A percentile compares a stretch with the other conserved stretches of the same genome.
Evolutionary conservation across 2,329 filamentous ascomycete species (phyloP).

Genomic region (Phyllosticta paracitricarpa): DNA sequence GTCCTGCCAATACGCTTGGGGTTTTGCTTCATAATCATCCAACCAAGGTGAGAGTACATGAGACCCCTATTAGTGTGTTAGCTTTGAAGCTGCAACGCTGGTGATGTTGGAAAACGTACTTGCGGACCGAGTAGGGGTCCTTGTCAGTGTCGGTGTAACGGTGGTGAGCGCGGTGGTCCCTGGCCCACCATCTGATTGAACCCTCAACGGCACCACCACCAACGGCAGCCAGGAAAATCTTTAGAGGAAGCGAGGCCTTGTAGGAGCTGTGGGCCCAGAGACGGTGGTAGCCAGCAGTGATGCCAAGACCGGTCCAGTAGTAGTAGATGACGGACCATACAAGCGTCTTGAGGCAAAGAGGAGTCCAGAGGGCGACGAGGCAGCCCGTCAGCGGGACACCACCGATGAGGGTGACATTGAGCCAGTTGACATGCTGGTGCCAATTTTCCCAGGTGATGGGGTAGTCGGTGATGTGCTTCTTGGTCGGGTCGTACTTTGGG

Average conservation of each 20-base stretch:
- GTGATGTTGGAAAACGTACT: conserved; percentile 15
- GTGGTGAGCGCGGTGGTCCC: conserved; percentile 42
- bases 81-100: background rate
- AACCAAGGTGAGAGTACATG: conserved; percentile 41
- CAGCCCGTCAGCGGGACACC: conserved; percentile 66
- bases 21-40: conserved; percentile 48
- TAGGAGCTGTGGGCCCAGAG: conserved; percentile 55
- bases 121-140: conserved; percentile 44
- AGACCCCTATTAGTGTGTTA: conserved; percentile 22
- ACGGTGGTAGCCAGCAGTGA: conserved; percentile 53
- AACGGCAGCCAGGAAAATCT: conserved; percentile 39
- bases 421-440: conserved; percentile 91
- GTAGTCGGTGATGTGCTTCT: conserved; percentile 71
- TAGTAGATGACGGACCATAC: conserved; percentile 71
- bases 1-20: conserved; percentile 42
- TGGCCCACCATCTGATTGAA: conserved; percentile 41
- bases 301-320: conserved; percentile 70
- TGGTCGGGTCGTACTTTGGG: conserved; percentile 51
- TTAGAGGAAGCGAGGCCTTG: conserved; percentile 34
- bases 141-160: conserved; percentile 44
- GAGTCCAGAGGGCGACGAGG: conserved; percentile 70
- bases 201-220: conserved; percentile 41
- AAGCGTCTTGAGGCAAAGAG: conserved; percentile 61
- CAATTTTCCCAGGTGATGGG: conserved; percentile 76
- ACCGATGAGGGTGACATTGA: conserved; percentile 76